Evolutionary conservation across 768 basidiomycete species (phyloP).

Genomic region (Auricularia auricula-judae): DNA sequence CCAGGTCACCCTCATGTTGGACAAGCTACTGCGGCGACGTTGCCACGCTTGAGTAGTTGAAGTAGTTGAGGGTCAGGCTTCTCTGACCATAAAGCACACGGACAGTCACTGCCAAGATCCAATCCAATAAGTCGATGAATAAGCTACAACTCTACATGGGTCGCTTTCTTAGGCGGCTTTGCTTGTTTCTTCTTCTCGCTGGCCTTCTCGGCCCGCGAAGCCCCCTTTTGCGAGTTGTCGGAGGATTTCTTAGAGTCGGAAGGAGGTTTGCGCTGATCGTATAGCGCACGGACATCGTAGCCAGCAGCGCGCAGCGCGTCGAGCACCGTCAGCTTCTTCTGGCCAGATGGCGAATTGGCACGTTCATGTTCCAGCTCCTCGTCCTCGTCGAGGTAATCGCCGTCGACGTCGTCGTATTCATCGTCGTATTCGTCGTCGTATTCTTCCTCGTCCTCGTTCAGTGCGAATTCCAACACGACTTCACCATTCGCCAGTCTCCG

Average conservation of each 20-base stretch:
- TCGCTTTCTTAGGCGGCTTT: background rate
- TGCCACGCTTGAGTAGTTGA: too few species aligned
- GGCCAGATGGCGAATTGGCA: background rate
- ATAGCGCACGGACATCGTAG: constrained; percentile 27
- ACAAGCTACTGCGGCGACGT: too few species aligned
- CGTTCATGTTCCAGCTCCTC: constrained; percentile 30
- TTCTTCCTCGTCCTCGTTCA: constrained; percentile 9
- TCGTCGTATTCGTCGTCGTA: constrained; percentile 13
- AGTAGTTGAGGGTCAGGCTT: too few species aligned
- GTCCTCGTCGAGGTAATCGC: constrained; percentile 19
- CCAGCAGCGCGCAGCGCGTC: constrained; percentile 45
- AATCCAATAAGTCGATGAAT: background rate
- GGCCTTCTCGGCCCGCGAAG: constrained; percentile 3
- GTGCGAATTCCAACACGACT: constrained; percentile 14
- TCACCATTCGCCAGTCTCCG: constrained; percentile 7
- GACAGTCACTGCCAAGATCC: background rate
- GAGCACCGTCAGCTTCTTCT: constrained; percentile 18
- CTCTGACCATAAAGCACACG: background rate
- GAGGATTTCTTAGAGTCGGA: constrained; percentile 19
- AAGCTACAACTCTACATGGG: background rate
- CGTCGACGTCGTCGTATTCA: constrained; percentile 8
- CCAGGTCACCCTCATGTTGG: too few species aligned
- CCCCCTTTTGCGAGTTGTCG: constrained; percentile 5
- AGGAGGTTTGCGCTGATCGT: constrained; percentile 26
- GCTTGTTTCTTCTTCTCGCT: constrained; percentile 4